These are phyloP conservation scores for Zarea fungicola DNA, from an alignment of 2,329 filamentous ascomycete species.

Conservation along the genomic window DNA sequence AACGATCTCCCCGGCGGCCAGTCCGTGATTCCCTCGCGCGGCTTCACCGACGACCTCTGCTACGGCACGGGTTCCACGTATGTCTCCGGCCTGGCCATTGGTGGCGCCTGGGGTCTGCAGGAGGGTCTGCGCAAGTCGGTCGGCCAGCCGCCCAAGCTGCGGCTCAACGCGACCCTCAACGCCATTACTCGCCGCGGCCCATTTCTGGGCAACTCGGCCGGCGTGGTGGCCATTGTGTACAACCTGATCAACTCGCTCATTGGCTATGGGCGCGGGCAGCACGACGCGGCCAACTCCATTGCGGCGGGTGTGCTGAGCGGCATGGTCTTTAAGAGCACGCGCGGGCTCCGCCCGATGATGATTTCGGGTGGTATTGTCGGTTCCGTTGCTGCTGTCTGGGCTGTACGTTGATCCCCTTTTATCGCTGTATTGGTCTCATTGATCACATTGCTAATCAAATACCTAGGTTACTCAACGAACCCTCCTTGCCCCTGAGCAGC, in stretches of 20 bases:
- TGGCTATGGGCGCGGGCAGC: slow-evolving; percentile 73
- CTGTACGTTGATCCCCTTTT: slow-evolving; percentile 60
- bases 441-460: not conserved
- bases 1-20: slow-evolving; percentile 80
- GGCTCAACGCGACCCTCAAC: slow-evolving; percentile 91
- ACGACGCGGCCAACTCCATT: slow-evolving; percentile 87
- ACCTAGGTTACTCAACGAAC: slow-evolving; percentile 34
- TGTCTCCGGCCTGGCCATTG: slow-evolving; percentile 75
- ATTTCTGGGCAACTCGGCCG: slow-evolving; percentile 93
- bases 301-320: slow-evolving; percentile 81
- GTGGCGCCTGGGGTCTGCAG: slow-evolving; percentile 86
- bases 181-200: slow-evolving; percentile 88
- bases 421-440: slow-evolving; percentile 2
- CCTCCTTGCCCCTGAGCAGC: slow-evolving; percentile 36
- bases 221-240: slow-evolving; percentile 92
- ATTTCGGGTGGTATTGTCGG: slow-evolving; percentile 90
- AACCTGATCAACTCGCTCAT: slow-evolving; percentile 87
- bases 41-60: slow-evolving; percentile 97
- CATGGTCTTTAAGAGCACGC: slow-evolving; percentile 94
- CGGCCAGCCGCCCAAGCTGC: slow-evolving; percentile 76
- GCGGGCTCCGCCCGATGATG: slow-evolving; percentile 84
- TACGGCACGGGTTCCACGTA: slow-evolving; percentile 97
- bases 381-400: slow-evolving; percentile 79
- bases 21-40: slow-evolving; percentile 86
- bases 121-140: slow-evolving; percentile 82